Percentiles rank a stretch among this genome's conserved stretches.
These are phyloP conservation scores for Marchantia paleacea DNA, from an alignment of 225 moss, liverwort and hornwort genomes.

Conservation along the genomic window DNA sequence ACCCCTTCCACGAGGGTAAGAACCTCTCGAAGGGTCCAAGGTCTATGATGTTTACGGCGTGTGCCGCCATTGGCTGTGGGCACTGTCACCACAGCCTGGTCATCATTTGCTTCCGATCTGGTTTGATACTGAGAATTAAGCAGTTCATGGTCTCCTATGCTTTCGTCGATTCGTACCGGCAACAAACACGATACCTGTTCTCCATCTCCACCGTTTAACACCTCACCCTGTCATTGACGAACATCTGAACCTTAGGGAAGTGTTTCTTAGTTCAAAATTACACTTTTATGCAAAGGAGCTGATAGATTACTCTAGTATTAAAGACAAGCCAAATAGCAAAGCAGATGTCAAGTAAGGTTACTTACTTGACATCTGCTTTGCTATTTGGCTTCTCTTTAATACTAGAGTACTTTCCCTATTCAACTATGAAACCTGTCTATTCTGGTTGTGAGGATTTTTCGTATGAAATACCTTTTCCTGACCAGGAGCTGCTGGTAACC, in stretches of 20 bases:
- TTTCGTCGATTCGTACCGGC: slow-evolving; percentile 57
- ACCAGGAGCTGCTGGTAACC: slow-evolving; percentile 47
- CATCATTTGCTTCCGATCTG: slow-evolving; percentile 51
- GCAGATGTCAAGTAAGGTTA: not conserved
- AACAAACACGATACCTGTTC: slow-evolving; percentile 78
- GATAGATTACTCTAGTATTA: too few species aligned
- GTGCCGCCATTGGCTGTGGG: slow-evolving; percentile 98
- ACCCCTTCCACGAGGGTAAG: slow-evolving; percentile 97
- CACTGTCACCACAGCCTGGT: slow-evolving; percentile 80
- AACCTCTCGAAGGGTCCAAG: slow-evolving; percentile 97
- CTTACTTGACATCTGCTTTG: not conserved
- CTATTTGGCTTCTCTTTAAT: too few species aligned
- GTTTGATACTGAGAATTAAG: slow-evolving; percentile 57
- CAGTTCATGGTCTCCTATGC: slow-evolving; percentile 59
- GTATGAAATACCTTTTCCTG: slow-evolving; percentile 39
- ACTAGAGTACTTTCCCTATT: not conserved
- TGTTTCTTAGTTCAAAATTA: too few species aligned
- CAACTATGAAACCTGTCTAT: not conserved
- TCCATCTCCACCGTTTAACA: slow-evolving; percentile 64
- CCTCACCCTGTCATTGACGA: slow-evolving; percentile 55
- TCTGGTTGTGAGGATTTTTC: not conserved
- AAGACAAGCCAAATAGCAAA: too few species aligned
- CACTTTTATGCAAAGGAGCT: not conserved
- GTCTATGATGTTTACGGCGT: slow-evolving; percentile 88
- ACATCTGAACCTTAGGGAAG: not conserved